Evolutionary conservation across 2,329 filamentous ascomycete species (phyloP).

Genomic region (Colletotrichum melonis): DNA sequence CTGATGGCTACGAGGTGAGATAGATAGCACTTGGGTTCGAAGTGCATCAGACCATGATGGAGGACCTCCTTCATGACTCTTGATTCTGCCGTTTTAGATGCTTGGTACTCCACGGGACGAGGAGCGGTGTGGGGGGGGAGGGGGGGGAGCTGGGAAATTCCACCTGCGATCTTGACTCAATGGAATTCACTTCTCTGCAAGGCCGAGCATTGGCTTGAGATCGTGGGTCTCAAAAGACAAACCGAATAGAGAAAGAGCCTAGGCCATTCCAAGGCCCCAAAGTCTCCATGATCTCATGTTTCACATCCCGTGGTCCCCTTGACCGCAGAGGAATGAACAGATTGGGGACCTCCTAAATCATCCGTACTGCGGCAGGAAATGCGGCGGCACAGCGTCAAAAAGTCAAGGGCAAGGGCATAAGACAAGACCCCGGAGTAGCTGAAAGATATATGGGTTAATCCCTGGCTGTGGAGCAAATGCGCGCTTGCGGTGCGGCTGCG

Average conservation of each 20-base stretch:
- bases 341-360: neutral
- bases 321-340: slow-evolving; percentile 4
- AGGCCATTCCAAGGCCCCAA: neutral
- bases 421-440: slow-evolving; percentile 15
- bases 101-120: neutral
- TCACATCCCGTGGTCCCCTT: neutral
- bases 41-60: neutral
- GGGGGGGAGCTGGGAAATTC: neutral
- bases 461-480: neutral
- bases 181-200: neutral
- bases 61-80: neutral
- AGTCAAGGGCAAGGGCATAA: neutral
- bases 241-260: neutral
- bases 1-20: neutral
- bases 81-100: too few species aligned
- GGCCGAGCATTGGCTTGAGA: neutral
- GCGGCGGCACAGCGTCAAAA: neutral
- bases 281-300: neutral
- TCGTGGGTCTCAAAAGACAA: neutral
- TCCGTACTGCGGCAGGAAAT: neutral
- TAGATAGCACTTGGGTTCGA: neutral
- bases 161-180: neutral
- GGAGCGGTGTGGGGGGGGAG: neutral
- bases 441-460: neutral
- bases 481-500: slow-evolving; percentile 8